Base-by-base conservation (phyloP, 495 filamentous ascomycete species). In the Lasiosphaeriaceae sp. region DNA sequence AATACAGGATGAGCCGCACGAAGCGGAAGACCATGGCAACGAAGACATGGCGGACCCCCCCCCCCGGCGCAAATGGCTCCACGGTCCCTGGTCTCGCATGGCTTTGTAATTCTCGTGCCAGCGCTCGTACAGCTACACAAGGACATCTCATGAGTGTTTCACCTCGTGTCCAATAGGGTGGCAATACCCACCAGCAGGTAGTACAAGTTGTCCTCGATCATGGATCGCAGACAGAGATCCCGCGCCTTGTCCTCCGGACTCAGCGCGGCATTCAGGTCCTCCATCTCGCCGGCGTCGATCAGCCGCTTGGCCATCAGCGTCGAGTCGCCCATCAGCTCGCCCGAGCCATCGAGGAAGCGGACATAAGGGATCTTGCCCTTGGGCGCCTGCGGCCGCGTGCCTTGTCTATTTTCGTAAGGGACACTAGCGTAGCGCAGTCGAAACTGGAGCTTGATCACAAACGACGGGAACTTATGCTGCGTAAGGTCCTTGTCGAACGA, bases 361-460 rank as follows among this genome's bases (percentile, higher is more conserved):
- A 77, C 47, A 52, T 83, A 86, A 2, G 82, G 83, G 14, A 83
- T 70, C 62, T 86, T 84, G 12, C 78, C 78, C 22, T 66, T 73
- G 0, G 82, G 81, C 2, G 66, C 74, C 12, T 68, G 62, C 23
- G 20, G 14, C 0, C 67, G 24, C 0, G 75, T 76, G 0, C 79
- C 82, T 2, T 55, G 12, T 3, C 73, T 72, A 5, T 64, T 57
- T 4, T 49, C 54, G 63, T 86, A 84, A 0, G 71, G 48, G n/a
- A 82, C 44, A 1, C 63, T 60, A 11, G 68, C 71, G 50, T 81
- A 76, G 2, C 82, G 79, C 3, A 86, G 68, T 0, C 80, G 80
- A 44, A 78, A 70, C 59, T 84, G 81, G 50, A 84, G 75, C 57
- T 84, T 86, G 5, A 62, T 80, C 52, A 79, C 78, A 62, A 83